Evolutionary conservation across 1,139 yeast species (phyloP), one percentile per base, ranked within the genome.

Genomic region (Nakaseomyces delphensis): DNA sequence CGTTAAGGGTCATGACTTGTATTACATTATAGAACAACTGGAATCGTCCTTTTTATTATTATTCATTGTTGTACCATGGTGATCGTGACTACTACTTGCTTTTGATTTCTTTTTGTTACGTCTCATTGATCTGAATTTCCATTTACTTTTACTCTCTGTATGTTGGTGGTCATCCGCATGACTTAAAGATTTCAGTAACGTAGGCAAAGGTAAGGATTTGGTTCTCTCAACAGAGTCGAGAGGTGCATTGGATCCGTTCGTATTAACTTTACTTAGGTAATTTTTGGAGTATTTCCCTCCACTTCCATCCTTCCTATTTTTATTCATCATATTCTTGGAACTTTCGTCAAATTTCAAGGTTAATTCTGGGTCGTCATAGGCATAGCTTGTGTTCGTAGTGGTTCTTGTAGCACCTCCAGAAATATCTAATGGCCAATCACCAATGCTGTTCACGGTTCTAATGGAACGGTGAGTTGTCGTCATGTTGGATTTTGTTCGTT

Each of bases 401-500:
- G 43, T 41, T 19, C 38, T 39, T 5, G 39, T 39, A 40, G 42
- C 43, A 44, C 24, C 36, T 42, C 42, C 39, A n/a, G 37, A 45
- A 31, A 40, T 43, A 36, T 45, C 43, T 33, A 45, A 49, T n/a
- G 55, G 54, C 59, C 58, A 54, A 21, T 55, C 61, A 15, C 58
- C 59, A 32, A 51, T 52, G 47, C 60, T 58, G 41, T 54, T 55
- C 6, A 51, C 48, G 0, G 61, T 57, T 24, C 55, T 46, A 37
- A 57, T 51, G 1, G 63, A 58, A 41, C 59, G 49, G 42, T 56
- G 59, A 7, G 58, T 60, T 2, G 57, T 54, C 0, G 59, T 53
- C 8, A 48, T 51, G 41, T 55, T 54, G 6, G 58, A 48, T 21
- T 48, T 46, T 28, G 50, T 47, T 40, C 51, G 52, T 32, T 53